A percentile compares a stretch with the other conserved stretches of the same genome.
Conservation (phyloP, 257 asterid genomes). For the Anisodus tanguticus region DNA sequence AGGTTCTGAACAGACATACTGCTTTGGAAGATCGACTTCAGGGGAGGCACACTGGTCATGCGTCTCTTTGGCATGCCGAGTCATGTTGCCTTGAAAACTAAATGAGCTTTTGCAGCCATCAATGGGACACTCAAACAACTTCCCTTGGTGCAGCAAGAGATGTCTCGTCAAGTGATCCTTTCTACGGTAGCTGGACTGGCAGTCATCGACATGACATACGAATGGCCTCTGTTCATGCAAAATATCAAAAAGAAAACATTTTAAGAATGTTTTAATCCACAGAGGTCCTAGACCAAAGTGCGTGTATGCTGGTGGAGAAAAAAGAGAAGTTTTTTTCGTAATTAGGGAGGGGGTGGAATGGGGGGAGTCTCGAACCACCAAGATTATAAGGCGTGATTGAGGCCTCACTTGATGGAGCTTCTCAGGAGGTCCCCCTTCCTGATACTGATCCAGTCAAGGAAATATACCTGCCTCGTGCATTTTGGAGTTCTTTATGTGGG, state of each 20-base stretch:
- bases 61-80: slow-evolving; percentile 68
- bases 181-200: slow-evolving; percentile 78
- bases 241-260: background rate
- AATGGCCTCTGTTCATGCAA: slow-evolving; percentile 70
- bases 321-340: background rate
- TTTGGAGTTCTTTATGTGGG: slow-evolving; percentile 94
- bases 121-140: slow-evolving; percentile 64
- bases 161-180: slow-evolving; percentile 85
- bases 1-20: slow-evolving; percentile 62
- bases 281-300: background rate
- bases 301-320: background rate
- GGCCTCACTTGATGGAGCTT: slow-evolving; percentile 99
- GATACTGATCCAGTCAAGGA: slow-evolving; percentile 95
- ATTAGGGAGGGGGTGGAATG: background rate
- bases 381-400: slow-evolving; percentile 67
- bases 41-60: slow-evolving; percentile 53
- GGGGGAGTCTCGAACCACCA: slow-evolving; percentile 19
- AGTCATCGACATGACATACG: slow-evolving; percentile 73
- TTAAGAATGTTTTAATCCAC: background rate
- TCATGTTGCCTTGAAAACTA: slow-evolving; percentile 64
- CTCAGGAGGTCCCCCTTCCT: slow-evolving; percentile 99
- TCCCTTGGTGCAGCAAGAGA: slow-evolving; percentile 82
- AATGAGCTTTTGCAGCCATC: slow-evolving; percentile 59
- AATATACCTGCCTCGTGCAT: slow-evolving; percentile 74
- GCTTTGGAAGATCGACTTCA: slow-evolving; percentile 44